Conservation (phyloP, 2,329 filamentous ascomycete species). For the Ophidiomyces ophidiicola region DNA sequence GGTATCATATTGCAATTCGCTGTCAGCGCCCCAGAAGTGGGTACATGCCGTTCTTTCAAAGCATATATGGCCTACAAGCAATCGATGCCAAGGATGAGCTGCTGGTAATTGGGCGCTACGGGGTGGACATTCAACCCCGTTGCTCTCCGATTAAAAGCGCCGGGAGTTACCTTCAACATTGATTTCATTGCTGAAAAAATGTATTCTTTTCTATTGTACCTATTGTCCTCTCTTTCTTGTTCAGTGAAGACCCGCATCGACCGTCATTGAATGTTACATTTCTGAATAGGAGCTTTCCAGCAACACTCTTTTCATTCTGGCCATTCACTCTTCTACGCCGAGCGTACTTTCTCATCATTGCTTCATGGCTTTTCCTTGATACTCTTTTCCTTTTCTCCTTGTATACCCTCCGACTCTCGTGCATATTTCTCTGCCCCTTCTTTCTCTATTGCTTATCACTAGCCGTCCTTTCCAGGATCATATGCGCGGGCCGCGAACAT, state of each 20-base stretch:
- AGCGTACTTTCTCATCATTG: not conserved
- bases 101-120: not conserved
- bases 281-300: slow-evolving; percentile 1
- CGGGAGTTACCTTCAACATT: slow-evolving; percentile 6
- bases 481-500: slow-evolving; percentile 11
- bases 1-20: slow-evolving; percentile 1
- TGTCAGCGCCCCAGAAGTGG: not conserved
- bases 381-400: not conserved
- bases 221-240: slow-evolving; percentile 4
- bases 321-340: not conserved
- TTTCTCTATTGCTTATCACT: not conserved
- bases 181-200: not conserved
- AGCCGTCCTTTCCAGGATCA: not conserved
- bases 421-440: not conserved
- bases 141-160: slow-evolving; percentile 1
- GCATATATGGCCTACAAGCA: not conserved
- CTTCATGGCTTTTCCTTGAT: not conserved
- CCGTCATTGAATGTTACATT: slow-evolving; percentile 1
- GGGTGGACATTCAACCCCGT: not conserved
- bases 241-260: not conserved
- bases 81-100: not conserved
- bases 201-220: slow-evolving; percentile 1
- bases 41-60: not conserved
- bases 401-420: not conserved
- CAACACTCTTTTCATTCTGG: slow-evolving; percentile 4